Conservation (phyloP, 495 filamentous ascomycete species). For the Talaromyces ruber region DNA sequence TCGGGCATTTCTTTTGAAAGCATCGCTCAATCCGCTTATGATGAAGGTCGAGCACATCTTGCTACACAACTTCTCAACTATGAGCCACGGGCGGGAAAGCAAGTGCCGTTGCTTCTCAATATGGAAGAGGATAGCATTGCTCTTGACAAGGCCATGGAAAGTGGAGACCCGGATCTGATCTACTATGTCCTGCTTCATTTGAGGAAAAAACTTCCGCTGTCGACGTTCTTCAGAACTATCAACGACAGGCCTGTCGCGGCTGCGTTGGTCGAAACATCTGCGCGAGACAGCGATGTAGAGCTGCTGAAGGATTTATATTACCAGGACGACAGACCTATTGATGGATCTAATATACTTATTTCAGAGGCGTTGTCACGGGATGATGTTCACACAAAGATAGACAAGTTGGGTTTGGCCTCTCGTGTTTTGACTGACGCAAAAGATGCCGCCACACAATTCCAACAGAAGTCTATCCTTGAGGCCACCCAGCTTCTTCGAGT, state of each 20-base stretch:
- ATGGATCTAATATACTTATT: conserved; percentile 81
- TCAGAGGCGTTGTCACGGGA: conserved; percentile 66
- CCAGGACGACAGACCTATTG: conserved; percentile 87
- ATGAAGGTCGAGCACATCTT: conserved; percentile 79
- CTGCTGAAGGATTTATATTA: conserved; percentile 95
- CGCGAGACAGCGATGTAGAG: conserved; percentile 65
- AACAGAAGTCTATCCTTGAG: conserved; percentile 70
- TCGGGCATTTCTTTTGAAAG: conserved; percentile 89
- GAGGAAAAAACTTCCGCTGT: conserved; percentile 82
- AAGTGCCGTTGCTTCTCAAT: conserved; percentile 86
- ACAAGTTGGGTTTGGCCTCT: conserved; percentile 78
- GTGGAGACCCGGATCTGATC: conserved; percentile 87
- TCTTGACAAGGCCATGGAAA: conserved; percentile 93
- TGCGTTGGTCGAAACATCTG: conserved; percentile 80
- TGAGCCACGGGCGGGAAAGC: conserved; percentile 85
- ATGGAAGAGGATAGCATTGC: conserved; percentile 97
- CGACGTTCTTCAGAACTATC: conserved; percentile 88
- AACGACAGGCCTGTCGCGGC: conserved; percentile 80
- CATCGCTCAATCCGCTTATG: conserved; percentile 90
- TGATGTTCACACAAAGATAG: conserved; percentile 52
- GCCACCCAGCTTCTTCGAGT: conserved; percentile 67
- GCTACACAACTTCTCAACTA: conserved; percentile 89
- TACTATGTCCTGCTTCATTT: conserved; percentile 83
- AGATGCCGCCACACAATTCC: conserved; percentile 56
- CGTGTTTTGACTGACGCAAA: conserved; percentile 79